Evolutionary conservation across 768 basidiomycete species (phyloP).

Genomic region (Suillus plorans): DNA sequence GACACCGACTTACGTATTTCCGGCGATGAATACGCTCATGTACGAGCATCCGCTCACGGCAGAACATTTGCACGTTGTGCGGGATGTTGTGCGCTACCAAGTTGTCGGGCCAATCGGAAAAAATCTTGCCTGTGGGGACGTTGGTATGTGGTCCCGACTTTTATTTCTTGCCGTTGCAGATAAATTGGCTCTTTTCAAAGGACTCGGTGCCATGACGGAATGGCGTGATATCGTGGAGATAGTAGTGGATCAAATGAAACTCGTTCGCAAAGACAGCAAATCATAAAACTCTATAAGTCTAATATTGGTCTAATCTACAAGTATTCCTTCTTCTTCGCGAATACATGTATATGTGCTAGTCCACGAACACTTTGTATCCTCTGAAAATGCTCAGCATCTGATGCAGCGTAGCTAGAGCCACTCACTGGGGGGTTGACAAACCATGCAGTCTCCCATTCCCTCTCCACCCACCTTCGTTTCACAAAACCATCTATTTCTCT

Average conservation of each 20-base stretch:
- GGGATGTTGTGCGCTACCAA: conserved; percentile 75
- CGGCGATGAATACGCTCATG: conserved; percentile 99
- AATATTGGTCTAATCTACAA: not conserved
- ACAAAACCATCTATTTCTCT: conserved; percentile 65
- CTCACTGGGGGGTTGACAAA: conserved; percentile 86
- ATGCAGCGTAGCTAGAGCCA: conserved; percentile 4
- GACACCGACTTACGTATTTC: conserved; percentile 90
- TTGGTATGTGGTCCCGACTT: conserved; percentile 53
- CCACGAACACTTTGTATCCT: conserved; percentile 81
- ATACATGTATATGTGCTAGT: conserved; percentile 83
- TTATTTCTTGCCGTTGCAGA: not conserved
- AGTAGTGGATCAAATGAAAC: conserved; percentile 53
- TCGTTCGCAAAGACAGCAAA: conserved; percentile 4
- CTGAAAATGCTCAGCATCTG: conserved; percentile 34
- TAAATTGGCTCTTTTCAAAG: not conserved
- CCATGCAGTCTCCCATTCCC: conserved; percentile 89
- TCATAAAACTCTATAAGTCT: not conserved
- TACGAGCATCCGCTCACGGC: conserved; percentile 91
- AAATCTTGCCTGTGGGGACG: conserved; percentile 85
- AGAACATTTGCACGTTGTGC: conserved; percentile 74
- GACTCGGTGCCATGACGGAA: conserved; percentile 67
- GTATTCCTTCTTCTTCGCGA: conserved; percentile 59
- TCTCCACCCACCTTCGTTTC: conserved; percentile 62
- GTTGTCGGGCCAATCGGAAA: conserved; percentile 90
- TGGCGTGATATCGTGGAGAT: conserved; percentile 86